These are phyloP conservation scores for Alectoria sarmentosa DNA, from an alignment of 495 filamentous ascomycete species.

Conservation along the genomic window DNA sequence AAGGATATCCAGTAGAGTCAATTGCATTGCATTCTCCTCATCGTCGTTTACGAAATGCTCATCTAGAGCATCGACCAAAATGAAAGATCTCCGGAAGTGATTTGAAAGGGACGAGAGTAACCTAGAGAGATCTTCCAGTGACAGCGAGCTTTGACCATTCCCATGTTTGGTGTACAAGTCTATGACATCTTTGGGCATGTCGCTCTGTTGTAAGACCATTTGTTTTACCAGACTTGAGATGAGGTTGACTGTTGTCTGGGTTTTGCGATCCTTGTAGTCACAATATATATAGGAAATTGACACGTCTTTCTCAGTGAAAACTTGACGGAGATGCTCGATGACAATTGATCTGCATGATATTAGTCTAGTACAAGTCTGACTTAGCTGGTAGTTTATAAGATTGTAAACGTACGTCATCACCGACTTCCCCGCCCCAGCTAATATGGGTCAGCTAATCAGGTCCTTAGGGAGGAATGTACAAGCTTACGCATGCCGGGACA, in stretches of 20 bases:
- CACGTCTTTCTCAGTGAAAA: constrained; percentile 21
- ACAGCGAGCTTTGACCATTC: constrained; percentile 23
- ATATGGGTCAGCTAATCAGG: neutral
- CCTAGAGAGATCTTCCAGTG: constrained; percentile 24
- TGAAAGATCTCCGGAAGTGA: constrained; percentile 29
- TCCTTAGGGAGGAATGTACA: neutral
- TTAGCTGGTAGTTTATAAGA: neutral
- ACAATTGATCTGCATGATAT: constrained; percentile 26
- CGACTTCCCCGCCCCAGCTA: constrained; percentile 20
- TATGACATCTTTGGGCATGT: constrained; percentile 26
- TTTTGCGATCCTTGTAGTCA: constrained; percentile 30
- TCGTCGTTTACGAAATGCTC: constrained; percentile 32
- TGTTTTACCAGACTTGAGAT: constrained; percentile 31
- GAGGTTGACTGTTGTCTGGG: constrained; percentile 25
- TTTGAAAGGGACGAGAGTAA: constrained; percentile 24
- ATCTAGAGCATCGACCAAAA: constrained; percentile 44
- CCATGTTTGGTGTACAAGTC: constrained; percentile 23
- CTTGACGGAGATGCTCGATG: constrained; percentile 30
- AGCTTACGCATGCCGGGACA: constrained; percentile 16
- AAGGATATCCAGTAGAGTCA: constrained; percentile 29
- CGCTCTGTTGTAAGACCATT: constrained; percentile 22
- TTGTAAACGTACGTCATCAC: constrained; percentile 15
- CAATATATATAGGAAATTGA: constrained; percentile 38
- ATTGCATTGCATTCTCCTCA: constrained; percentile 18
- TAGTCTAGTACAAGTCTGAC: neutral